These are phyloP conservation scores for Auricularia cornea DNA, from an alignment of 768 basidiomycete genomes.

Conservation along the genomic window DNA sequence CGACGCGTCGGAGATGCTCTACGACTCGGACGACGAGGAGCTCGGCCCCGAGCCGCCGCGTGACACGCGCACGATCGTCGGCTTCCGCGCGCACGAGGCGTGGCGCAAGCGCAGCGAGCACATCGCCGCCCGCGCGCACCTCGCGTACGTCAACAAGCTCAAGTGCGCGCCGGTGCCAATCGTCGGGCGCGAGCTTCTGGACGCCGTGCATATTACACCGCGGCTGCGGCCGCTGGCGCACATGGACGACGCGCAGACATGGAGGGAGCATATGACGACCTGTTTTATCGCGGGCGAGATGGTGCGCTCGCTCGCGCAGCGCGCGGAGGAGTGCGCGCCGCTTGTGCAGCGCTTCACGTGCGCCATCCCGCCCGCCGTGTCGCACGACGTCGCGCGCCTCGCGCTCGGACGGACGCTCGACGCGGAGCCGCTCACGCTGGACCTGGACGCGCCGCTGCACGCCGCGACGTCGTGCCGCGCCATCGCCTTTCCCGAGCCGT, in stretches of 20 bases:
- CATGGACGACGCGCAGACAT: not conserved
- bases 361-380: conserved; percentile 70
- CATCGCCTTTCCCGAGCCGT: conserved; percentile 88
- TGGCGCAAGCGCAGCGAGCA: conserved; percentile 37
- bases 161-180: conserved; percentile 45
- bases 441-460: conserved; percentile 67
- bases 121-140: conserved; percentile 53
- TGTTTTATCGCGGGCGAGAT: conserved; percentile 34
- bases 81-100: conserved; percentile 50
- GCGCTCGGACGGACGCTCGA: conserved; percentile 23
- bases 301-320: conserved; percentile 56
- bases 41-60: conserved; percentile 59
- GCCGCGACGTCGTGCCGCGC: conserved; percentile 71
- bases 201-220: conserved; percentile 27
- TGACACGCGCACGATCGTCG: conserved; percentile 67
- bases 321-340: conserved; percentile 45
- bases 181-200: conserved; percentile 24
- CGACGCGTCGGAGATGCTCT: not conserved
- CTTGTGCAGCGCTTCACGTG: conserved; percentile 68
- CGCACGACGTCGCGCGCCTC: conserved; percentile 60
- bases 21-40: not conserved
- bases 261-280: conserved; percentile 33
- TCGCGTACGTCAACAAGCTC: conserved; percentile 63
- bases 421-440: conserved; percentile 22
- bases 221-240: conserved; percentile 41